Evolutionary conservation across 768 basidiomycete species (phyloP), one percentile per base, ranked within the genome.

Genomic region (Suillus decipiens): DNA sequence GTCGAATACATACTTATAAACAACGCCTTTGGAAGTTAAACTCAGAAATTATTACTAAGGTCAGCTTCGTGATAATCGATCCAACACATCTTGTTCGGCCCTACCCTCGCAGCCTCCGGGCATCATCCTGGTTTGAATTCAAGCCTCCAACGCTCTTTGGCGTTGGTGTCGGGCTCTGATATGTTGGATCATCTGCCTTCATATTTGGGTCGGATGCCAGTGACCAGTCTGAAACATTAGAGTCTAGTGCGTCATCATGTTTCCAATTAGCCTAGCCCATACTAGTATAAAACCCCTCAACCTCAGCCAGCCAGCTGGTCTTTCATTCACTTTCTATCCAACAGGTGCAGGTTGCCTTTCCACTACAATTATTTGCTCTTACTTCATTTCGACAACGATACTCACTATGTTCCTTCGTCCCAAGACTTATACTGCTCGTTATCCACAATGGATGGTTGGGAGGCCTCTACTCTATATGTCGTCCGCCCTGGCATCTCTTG

Each of bases 371-470:
- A 53, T 34, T 53, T 10, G 61, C 50, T 47, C 51, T 61, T 42
- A 9, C 62, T 41, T 55, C 41, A 53, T 34, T n/a, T 53, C 33
- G 33, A 61, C 37, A 61, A 73, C 72, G 69, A 39, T 61, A 33
- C 66, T 75, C 66, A 61, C 69, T 5, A 69, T 73, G 61, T 67
- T 71, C 63, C 68, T 79, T 62, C 76, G 70, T 66, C 79, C 75
- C 24, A 75, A 66, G 59, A 70, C 75, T 9, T 84, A 82, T 69
- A 74, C 72, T 42, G 75, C 76, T 66, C 79, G 82, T 65, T 85
- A 84, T 74, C 82, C 82, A 62, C 73, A 77, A 76, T 82, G 81
- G 81, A 78, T 84, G 79, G 78, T 81, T 33, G 84, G 84, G 22
- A 75, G 73, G 53, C 80, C 79, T 34, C 73, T 85, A 31, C 76